phyloP scores from a whole-genome alignment of 2,329 filamentous ascomycete species.

The Hypoxylon sp. region DNA sequence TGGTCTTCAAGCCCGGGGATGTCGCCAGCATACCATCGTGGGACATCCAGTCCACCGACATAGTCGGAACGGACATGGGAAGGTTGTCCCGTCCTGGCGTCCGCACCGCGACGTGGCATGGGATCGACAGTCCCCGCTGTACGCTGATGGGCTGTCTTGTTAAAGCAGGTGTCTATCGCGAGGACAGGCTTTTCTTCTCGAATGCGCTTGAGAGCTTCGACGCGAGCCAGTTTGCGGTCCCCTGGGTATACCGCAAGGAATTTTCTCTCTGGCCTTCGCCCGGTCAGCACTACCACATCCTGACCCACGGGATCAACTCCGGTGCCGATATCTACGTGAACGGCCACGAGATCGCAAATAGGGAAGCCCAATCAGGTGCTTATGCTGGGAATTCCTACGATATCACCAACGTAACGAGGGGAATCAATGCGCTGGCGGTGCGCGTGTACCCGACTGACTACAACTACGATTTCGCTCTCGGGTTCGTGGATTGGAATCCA shows the following conservation, averaged over 20 bases:
- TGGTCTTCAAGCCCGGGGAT: constrained; percentile 35
- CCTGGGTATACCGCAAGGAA: constrained; percentile 67
- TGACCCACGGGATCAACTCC: constrained; percentile 67
- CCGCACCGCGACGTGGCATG: constrained; percentile 61
- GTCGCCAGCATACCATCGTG: constrained; percentile 52
- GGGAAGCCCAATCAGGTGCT: constrained; percentile 59
- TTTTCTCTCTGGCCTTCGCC: constrained; percentile 50
- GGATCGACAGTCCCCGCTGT: constrained; percentile 54
- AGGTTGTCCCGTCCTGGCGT: constrained; percentile 53
- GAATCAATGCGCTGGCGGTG: constrained; percentile 58
- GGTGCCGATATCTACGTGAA: constrained; percentile 68
- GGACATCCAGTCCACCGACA: constrained; percentile 57
- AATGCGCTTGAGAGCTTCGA: constrained; percentile 55
- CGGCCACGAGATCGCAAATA: constrained; percentile 59
- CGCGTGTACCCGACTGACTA: constrained; percentile 66
- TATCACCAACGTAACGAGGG: constrained; percentile 55
- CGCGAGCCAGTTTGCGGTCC: constrained; percentile 56
- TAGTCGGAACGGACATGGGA: constrained; percentile 47
- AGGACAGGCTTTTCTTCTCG: constrained; percentile 63
- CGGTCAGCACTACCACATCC: constrained; percentile 58
- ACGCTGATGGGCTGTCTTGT: constrained; percentile 67
- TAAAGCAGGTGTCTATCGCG: constrained; percentile 59
- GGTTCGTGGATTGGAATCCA: constrained; percentile 70
- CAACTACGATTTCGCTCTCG: constrained; percentile 64
- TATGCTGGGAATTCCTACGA: constrained; percentile 65